These are phyloP conservation scores for Sphaerulina vaccinii DNA, from an alignment of 2,329 filamentous ascomycete species.

Conservation along the genomic window DNA sequence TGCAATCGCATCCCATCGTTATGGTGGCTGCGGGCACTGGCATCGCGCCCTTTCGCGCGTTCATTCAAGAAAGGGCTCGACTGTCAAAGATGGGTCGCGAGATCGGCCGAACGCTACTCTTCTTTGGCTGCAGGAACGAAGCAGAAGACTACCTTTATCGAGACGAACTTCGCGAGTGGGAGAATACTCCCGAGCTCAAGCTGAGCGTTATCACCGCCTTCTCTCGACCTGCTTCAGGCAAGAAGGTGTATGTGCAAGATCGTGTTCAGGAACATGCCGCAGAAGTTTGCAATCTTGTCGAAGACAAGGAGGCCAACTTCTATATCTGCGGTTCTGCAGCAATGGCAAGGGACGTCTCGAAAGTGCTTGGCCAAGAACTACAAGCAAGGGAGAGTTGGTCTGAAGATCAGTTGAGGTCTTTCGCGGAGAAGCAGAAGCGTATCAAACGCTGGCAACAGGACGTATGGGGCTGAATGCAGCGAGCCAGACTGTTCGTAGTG, in stretches of 20 bases:
- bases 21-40: conserved; percentile 55
- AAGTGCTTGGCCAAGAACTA: conserved; percentile 24
- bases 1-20: conserved; percentile 48
- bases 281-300: conserved; percentile 35
- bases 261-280: conserved; percentile 36
- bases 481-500: not conserved
- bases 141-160: conserved; percentile 37
- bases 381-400: conserved; percentile 15
- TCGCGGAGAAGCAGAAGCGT: conserved; percentile 28
- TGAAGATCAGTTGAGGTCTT: conserved; percentile 22
- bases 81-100: conserved; percentile 35
- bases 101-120: conserved; percentile 32
- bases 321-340: conserved; percentile 47
- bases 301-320: conserved; percentile 38
- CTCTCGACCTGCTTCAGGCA: conserved; percentile 27
- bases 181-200: conserved; percentile 24
- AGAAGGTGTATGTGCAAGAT: conserved; percentile 43
- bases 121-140: conserved; percentile 31
- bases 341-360: conserved; percentile 46
- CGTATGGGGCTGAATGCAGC: conserved; percentile 26
- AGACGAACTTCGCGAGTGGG: conserved; percentile 21
- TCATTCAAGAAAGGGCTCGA: conserved; percentile 44
- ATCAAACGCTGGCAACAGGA: conserved; percentile 29
- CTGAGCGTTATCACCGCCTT: conserved; percentile 38
- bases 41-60: conserved; percentile 49